Evolutionary conservation across 306 rosid species (phyloP), one percentile per base, ranked within the genome.

Genomic region (Crataegus laevigata): DNA sequence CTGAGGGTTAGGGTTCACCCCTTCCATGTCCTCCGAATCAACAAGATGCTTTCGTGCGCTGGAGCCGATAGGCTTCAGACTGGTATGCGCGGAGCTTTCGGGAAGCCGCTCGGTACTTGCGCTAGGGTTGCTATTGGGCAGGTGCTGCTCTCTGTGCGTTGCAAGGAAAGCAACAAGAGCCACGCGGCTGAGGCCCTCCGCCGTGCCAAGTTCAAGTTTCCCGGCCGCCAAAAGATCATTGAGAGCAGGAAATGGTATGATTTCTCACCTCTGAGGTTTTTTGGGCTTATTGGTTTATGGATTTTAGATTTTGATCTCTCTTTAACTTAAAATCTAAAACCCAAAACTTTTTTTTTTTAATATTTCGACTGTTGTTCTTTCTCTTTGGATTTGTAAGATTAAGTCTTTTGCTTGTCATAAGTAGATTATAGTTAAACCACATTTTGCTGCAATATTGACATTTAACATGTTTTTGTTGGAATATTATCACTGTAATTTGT

Each of bases 21-120:
- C 0, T 93, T 93, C 78, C 96, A 93, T 61, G 96, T 93, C 34
- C 84, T 93, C 17, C 81, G 96, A 0, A 93, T 93, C 70, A 91
- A 93, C 76, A 93, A 93, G 88, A 93, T 93, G 98, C 90, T 93
- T 45, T 93, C 96, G 4, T 91, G 98, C 57, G 98, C 98, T 28
- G 96, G 98, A 2, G 98, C 96, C 3, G 93, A 93, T 77, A 86
- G 96, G 93, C 90, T 90, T 34, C 96, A 93, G 82, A 93, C 94
- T 0, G 98, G 98, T 0, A 93, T 93, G 96, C 88, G 96, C 15
- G 96, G 96, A 1, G 96, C 98, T 21, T 93, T 93, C 54, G 91
- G 98, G 26, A 93, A 93, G 51, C 96, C 98, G 5, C 91, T 36
- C 2, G 98, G 96, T 54, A 86, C 90, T 13, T 93, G 96, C 25